Evolutionary conservation across 768 basidiomycete genomes (phyloP), one percentile per base, ranked within the genome.

Genomic region (Amyloporia xantha): DNA sequence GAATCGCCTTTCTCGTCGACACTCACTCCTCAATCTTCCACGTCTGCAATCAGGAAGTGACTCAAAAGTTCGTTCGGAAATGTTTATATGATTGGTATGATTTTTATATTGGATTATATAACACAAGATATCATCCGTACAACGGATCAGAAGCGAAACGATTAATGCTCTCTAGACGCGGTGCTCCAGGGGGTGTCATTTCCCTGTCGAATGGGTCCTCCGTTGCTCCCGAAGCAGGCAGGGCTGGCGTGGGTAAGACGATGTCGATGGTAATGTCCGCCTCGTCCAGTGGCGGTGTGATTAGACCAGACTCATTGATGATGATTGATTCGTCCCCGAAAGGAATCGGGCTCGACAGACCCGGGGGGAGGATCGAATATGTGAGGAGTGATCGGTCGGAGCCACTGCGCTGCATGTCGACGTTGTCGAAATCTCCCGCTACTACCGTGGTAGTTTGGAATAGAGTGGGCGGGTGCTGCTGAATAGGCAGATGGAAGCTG

Each of bases 351-450:
- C 9, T 44, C 2, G 42, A 44, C 15, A 54, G 52, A 11, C 52
- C 52, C 5, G 52, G 52, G 2, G 53, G 53, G 21, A 48, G 47
- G 37, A 48, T 41, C 13, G 36, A 23, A 47, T 54, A 54, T 11
- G 17, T 23, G n/a, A 20, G 48, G 10, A 19, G 4, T 23, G 19
- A 33, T n/a, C 25, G 35, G 26, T 40, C 27, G 15, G 27, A 25
- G 24, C 37, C 23, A 33, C 43, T 24, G 25, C 7, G 21, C 24
- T 13, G 24, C 13, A 5, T 9, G 39, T 7, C 7, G 20, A 11
- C 39, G 9, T 11, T 20, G 10, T 40, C 10, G 11, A 9, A 11
- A 9, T 11, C 10, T 10, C 10, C 9, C n/a, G 33, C 33, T n/a
- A 35, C 33, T 35, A 35, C n/a, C 20, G 38, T 39, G 12, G 38